Evolutionary conservation across 805 yeast species (phyloP), one percentile per base, ranked within the genome.

Genomic region (Zygotorulaspora danielsina): DNA sequence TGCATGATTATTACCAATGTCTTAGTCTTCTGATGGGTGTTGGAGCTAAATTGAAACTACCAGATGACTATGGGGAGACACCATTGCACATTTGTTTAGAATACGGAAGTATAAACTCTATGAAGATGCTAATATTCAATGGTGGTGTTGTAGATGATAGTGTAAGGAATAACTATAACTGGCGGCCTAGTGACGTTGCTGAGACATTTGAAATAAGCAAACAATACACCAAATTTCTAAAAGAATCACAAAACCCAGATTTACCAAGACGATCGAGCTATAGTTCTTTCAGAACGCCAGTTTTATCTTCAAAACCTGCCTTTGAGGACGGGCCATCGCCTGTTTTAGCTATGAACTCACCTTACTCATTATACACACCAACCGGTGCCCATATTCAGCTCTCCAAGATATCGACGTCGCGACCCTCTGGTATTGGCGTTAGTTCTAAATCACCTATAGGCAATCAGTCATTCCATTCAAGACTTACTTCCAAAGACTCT

Each of bases 1-100:
- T 67, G 10, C 58, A 67, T 28, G 84, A 85, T 38, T 75, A 71
- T 55, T 72, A 72, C 42, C 81, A 78, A 25, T 81, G 89, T 47
- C 67, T 82, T 32, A 76, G 72, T 45, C 61, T 84, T 29, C 63
- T 87, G 15, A 63, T 86, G 3, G 82, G 82, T 25, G 75, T 81
- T 40, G 93, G 89, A 6, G 94, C 94, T 2, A 82, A 85, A 51
- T 69, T 87, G 32, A 79, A 83, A 49, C 58, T 78, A 4, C 79
- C 77, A 39, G 95, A 93, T 56, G 65, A 68, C 7, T 74, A 75
- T 11, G 95, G 93, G 1, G 84, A 87, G 54, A 80, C 95, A 2
- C 86, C 96, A 0, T 64, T 90, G 29, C 97, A 90, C 61, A 67
- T 83, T 37, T 95, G 96, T 0, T 72, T 85, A 49, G 81, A 82